phyloP scores from a whole-genome alignment of 2,329 filamentous ascomycete genomes.

The Metarhizium sp. region DNA sequence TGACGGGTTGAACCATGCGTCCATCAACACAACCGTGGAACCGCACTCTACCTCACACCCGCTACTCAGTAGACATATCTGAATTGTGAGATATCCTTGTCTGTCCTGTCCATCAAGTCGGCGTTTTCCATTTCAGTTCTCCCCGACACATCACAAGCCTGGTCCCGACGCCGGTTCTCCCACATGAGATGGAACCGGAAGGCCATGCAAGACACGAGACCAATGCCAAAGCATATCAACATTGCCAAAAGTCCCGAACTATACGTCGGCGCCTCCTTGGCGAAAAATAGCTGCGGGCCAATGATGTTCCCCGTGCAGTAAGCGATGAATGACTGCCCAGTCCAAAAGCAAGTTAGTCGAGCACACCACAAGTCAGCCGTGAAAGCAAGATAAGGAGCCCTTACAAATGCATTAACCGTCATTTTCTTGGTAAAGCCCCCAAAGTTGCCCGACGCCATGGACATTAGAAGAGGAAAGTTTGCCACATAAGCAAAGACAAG shows the following conservation, averaged over 20 bases:
- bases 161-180: constrained; percentile 45
- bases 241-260: constrained; percentile 52
- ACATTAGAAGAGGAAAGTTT: constrained; percentile 35
- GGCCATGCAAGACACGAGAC: constrained; percentile 31
- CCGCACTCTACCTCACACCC: no score
- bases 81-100: constrained; percentile 46
- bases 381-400: constrained; percentile 12
- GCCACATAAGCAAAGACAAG: constrained; percentile 48
- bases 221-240: constrained; percentile 46
- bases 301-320: constrained; percentile 54
- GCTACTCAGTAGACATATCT: constrained; percentile 33
- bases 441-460: constrained; percentile 48
- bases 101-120: constrained; percentile 37
- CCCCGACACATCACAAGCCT: not conserved
- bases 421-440: constrained; percentile 56
- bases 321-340: constrained; percentile 37
- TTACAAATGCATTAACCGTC: constrained; percentile 41
- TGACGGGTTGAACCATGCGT: no score
- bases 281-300: constrained; percentile 49
- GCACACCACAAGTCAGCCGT: not conserved
- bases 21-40: no score
- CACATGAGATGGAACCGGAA: constrained; percentile 40
- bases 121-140: constrained; percentile 6
- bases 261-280: constrained; percentile 49
- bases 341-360: not conserved